phyloP scores from a whole-genome alignment of 768 basidiomycete species.

The Collybiopsis luxurians region DNA sequence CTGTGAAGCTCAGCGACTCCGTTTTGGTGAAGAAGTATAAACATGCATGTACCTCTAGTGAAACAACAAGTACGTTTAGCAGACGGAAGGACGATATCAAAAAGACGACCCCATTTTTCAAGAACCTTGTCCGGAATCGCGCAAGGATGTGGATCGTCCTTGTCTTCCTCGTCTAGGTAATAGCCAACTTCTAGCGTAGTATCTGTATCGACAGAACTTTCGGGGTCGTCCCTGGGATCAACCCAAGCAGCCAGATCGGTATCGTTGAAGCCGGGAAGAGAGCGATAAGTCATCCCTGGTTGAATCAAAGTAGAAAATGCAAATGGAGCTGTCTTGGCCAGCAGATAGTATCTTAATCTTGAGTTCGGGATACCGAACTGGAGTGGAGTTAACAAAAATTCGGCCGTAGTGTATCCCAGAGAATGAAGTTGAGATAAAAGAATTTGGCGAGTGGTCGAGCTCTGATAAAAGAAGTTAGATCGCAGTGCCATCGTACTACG shows the following conservation, averaged over 20 bases:
- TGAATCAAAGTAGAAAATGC: constrained; percentile 28
- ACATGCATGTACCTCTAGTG: constrained; percentile 60
- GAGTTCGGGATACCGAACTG: constrained; percentile 85
- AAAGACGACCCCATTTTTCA: constrained; percentile 72
- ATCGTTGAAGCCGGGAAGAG: neutral
- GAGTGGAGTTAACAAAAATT: constrained; percentile 70
- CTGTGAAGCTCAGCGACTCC: too few relatives aligned
- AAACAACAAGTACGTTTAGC: constrained; percentile 71
- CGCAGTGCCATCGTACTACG: too few relatives aligned
- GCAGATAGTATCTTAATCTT: constrained; percentile 74
- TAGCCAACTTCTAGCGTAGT: constrained; percentile 21
- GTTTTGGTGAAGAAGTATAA: too few relatives aligned
- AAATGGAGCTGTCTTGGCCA: constrained; percentile 53
- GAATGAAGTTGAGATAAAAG: constrained; percentile 50
- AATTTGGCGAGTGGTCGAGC: constrained; percentile 58
- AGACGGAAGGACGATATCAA: constrained; percentile 74
- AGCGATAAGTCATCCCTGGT: neutral
- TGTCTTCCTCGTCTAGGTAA: constrained; percentile 37
- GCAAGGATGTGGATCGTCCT: constrained; percentile 19
- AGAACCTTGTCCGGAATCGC: constrained; percentile 61
- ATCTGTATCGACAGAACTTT: constrained; percentile 10
- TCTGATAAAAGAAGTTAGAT: too few relatives aligned
- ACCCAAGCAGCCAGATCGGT: neutral
- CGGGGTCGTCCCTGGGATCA: neutral
- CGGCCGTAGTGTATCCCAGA: constrained; percentile 55